A percentile compares a stretch with the other conserved stretches of the same genome.
Evolutionary conservation across 2,329 filamentous ascomycete genomes (phyloP).

Genomic region (Epichloe typhina): DNA sequence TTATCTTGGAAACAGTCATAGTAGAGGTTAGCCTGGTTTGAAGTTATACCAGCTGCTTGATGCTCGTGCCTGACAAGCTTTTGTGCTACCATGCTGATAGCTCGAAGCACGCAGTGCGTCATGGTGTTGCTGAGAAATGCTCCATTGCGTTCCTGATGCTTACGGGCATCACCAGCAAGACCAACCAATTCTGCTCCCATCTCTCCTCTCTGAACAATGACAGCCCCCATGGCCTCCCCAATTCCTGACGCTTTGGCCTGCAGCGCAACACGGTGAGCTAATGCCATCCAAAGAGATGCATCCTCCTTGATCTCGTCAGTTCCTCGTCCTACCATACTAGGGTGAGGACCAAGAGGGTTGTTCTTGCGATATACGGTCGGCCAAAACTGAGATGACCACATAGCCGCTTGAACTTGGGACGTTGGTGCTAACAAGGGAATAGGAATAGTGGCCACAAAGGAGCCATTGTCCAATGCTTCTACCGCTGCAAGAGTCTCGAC

Average conservation of each 20-base stretch:
- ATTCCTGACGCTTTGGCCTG: slow-evolving; percentile 43
- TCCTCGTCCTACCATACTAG: slow-evolving; percentile 56
- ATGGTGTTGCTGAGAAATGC: slow-evolving; percentile 54
- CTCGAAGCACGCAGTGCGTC: slow-evolving; percentile 65
- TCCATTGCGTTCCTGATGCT: slow-evolving; percentile 39
- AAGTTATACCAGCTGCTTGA: slow-evolving; percentile 21
- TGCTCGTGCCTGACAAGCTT: slow-evolving; percentile 46
- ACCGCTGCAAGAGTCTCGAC: slow-evolving; percentile 30
- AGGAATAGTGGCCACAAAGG: slow-evolving; percentile 48
- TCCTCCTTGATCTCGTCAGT: slow-evolving; percentile 55
- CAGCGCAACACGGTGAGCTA: slow-evolving; percentile 51
- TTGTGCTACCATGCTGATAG: slow-evolving; percentile 70
- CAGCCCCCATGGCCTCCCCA: slow-evolving; percentile 60
- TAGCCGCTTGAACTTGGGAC: slow-evolving; percentile 58
- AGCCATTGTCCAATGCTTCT: slow-evolving; percentile 36
- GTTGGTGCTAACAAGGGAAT: slow-evolving; percentile 65
- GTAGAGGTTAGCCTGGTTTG: slow-evolving; percentile 28
- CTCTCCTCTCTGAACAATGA: slow-evolving; percentile 54
- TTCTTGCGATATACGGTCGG: slow-evolving; percentile 77
- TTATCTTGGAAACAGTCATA: slow-evolving; percentile 55
- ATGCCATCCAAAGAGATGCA: slow-evolving; percentile 51
- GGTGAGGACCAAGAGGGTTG: slow-evolving; percentile 75
- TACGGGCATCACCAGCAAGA: slow-evolving; percentile 64
- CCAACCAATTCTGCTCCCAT: slow-evolving; percentile 47
- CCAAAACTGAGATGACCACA: slow-evolving; percentile 70